Evolutionary conservation across 371 early-diverging fungal genomes (phyloP), one percentile per base, ranked within the genome.

Genomic region (Rhizomucor pusillus): DNA sequence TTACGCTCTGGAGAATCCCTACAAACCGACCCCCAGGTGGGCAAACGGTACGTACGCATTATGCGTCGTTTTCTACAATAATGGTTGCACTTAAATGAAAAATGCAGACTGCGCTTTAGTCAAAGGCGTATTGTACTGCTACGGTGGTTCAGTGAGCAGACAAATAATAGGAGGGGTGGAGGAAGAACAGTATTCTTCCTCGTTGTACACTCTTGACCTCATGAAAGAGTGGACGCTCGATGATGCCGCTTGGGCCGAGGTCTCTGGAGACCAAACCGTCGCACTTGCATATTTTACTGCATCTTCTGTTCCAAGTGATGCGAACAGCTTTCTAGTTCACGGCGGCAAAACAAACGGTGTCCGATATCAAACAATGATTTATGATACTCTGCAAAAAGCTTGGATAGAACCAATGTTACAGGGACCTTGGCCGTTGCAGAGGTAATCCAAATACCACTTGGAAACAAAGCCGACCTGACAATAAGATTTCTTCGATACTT

Each of bases 71-170:
- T 18, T 46, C 22, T 20, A 41, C 5, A 11, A 19, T 4, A 41
- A 3, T 16, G 41, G 3, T 5, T 41, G 19, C 16, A 11, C 4
- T 41, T 3, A 41, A 12, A 3, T 14, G 41, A 19, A 41, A 12
- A 41, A 47, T 48, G 25, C 57, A 70, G 71, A 59, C 48, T 70
- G 71, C 35, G 64, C 51, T 22, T 50, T 66, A 18, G 35, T 60
- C 12, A 43, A 47, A 11, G 55, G 59, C 0, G 19, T 50, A 16
- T 50, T 70, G 12, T 40, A 58, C 44, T 70, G 71, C 33, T 70
- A 58, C 50, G 67, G 71, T 19, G 41, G 41, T 41, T 29, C 29
- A 29, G 29, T 29, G 3, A 29, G 29, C 29, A 29, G 41, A 5
- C 41, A 14, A 16, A 19, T 11, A 19, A 19, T 12, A 41, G 71